Percentiles rank a stretch among this genome's conserved stretches.
Conservation (phyloP, 148 eudicot genomes). For the Vaccinium corymbosum region DNA sequence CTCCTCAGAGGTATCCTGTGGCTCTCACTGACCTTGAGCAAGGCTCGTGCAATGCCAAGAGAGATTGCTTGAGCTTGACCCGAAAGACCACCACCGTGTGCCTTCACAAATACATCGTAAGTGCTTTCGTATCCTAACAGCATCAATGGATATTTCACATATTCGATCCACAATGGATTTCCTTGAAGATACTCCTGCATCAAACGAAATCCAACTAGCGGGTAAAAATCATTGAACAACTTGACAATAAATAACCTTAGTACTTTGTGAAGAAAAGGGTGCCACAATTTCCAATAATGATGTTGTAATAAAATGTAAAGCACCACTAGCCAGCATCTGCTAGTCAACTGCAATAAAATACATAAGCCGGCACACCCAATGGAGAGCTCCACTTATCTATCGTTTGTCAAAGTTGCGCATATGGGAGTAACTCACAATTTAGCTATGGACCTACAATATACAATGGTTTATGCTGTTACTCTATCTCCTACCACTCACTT, state of each 20-base stretch:
- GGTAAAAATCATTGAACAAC: background rate
- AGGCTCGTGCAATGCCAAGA: conserved; percentile 90
- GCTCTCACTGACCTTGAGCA: conserved; percentile 77
- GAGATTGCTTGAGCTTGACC: conserved; percentile 97
- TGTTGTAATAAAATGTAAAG: background rate
- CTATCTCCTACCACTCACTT: background rate
- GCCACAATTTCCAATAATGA: background rate
- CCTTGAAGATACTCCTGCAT: conserved; percentile 94
- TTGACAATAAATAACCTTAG: background rate
- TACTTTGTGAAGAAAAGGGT: background rate
- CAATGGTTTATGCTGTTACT: background rate
- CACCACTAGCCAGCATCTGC: background rate
- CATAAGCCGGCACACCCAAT: background rate
- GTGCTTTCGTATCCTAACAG: conserved; percentile 71
- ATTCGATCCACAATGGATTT: conserved; percentile 86
- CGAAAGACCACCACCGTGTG: conserved; percentile 90
- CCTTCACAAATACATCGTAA: conserved; percentile 91
- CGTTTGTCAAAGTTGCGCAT: background rate
- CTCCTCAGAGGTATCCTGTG: conserved; percentile 63
- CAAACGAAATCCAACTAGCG: background rate
- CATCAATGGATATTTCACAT: conserved; percentile 67
- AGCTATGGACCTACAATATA: background rate
- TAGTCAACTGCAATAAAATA: background rate
- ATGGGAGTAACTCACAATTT: background rate
- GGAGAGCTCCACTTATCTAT: background rate